Percentiles rank a stretch among this genome's conserved stretches.
phyloP scores from a whole-genome alignment of 139 green algal genomes.

The Zygnema circumcarinatum region DNA sequence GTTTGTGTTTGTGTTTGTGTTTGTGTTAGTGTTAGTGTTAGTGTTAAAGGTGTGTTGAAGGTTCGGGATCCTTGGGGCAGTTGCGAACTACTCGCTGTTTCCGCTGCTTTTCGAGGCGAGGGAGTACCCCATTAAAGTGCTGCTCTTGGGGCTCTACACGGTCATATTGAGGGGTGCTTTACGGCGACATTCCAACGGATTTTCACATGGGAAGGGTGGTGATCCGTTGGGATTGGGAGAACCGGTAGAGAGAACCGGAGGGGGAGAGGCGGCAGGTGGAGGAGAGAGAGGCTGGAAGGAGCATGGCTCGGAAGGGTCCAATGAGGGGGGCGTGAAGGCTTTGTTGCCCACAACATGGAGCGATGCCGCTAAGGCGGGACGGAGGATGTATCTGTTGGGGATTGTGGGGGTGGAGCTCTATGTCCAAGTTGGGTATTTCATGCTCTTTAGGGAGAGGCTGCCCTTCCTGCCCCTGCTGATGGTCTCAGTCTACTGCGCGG shows the following conservation, averaged over 20 bases:
- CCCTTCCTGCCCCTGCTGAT: constrained; percentile 89
- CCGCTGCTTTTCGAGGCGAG: constrained; percentile 79
- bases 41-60: not conserved
- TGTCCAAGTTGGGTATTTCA: constrained; percentile 63
- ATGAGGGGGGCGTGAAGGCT: not conserved
- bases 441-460: constrained; percentile 65
- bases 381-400: constrained; percentile 59
- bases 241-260: not conserved
- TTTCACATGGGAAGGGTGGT: not conserved
- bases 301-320: not conserved
- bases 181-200: not conserved
- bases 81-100: constrained; percentile 75
- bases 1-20: not conserved
- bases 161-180: not conserved
- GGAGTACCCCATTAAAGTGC: constrained; percentile 83
- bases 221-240: not conserved
- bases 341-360: not conserved
- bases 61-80: constrained; percentile 17
- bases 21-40: not conserved
- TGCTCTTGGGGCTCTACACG: constrained; percentile 47
- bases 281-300: not conserved
- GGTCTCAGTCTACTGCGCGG: constrained; percentile 42
- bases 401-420: constrained; percentile 78
- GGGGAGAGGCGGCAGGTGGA: not conserved
- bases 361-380: not conserved